A percentile compares a stretch with the other conserved stretches of the same genome.
Evolutionary conservation across 352 stramenopile species (phyloP).

Genomic region (Phytophthora pluvialis): DNA sequence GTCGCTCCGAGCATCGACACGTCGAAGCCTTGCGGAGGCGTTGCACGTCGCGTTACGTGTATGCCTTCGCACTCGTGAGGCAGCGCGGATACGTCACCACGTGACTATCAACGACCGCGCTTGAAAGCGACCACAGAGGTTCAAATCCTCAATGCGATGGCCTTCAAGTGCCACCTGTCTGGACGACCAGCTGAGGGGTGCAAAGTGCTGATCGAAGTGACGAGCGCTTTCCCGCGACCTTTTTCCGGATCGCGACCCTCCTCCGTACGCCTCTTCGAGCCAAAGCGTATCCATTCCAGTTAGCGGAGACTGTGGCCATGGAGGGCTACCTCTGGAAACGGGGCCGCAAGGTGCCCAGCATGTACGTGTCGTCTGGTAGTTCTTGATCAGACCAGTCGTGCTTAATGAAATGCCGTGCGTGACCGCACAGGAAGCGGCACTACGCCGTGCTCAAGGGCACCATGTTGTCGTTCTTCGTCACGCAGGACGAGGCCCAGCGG

Average conservation of each 20-base stretch:
- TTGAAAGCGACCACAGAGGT: slow-evolving; percentile 19
- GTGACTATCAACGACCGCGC: no score
- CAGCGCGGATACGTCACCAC: no score
- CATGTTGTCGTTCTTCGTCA: slow-evolving; percentile 73
- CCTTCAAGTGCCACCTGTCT: not conserved
- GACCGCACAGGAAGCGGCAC: slow-evolving; percentile 55
- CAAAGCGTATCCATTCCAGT: not conserved
- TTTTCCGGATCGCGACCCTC: not conserved
- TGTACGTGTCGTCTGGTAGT: slow-evolving; percentile 35
- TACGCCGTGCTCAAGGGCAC: slow-evolving; percentile 82
- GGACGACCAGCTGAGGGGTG: slow-evolving; percentile 21
- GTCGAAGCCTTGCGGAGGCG: not conserved
- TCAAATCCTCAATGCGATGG: slow-evolving; percentile 8
- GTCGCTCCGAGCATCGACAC: not conserved
- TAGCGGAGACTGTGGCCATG: slow-evolving; percentile 33
- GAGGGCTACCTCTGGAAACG: slow-evolving; percentile 61
- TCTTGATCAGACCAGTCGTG: no score
- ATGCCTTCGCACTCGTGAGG: not conserved
- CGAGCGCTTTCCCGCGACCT: not conserved
- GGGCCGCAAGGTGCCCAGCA: slow-evolving; percentile 48
- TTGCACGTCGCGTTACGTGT: not conserved
- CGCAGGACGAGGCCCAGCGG: slow-evolving; percentile 54
- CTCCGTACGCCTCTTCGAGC: slow-evolving; percentile 13
- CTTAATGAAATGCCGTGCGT: not conserved
- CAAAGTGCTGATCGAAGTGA: slow-evolving; percentile 1